phyloP scores from a whole-genome alignment of 1,284 basidiomycete genomes.

The Ceratobasidium sp. region DNA sequence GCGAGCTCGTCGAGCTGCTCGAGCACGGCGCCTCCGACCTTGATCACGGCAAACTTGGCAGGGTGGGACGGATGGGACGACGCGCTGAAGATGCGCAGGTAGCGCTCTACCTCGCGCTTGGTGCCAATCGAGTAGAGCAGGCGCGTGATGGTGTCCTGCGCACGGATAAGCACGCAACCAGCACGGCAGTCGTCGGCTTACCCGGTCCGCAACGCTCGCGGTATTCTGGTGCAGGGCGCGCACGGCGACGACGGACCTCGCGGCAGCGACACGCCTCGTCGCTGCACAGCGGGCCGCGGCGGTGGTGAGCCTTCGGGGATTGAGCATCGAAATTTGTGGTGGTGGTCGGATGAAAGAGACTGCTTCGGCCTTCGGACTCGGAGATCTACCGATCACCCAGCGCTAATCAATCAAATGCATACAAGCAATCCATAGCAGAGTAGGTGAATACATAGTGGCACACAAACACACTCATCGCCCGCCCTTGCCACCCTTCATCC shows the following conservation, averaged over 20 bases:
- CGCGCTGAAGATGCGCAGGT: constrained; percentile 94
- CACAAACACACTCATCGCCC: constrained; percentile 26
- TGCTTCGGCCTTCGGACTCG: constrained; percentile 22
- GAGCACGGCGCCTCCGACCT: constrained; percentile 93
- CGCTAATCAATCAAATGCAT: constrained; percentile 19
- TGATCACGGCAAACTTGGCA: constrained; percentile 93
- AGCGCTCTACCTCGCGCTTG: constrained; percentile 94
- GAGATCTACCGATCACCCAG: neutral
- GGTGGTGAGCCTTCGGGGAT: constrained; percentile 13
- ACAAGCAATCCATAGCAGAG: constrained; percentile 20
- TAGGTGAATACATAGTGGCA: constrained; percentile 26
- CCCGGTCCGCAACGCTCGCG: constrained; percentile 20
- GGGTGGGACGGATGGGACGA: constrained; percentile 83
- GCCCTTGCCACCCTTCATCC: constrained; percentile 81
- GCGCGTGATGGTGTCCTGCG: constrained; percentile 90
- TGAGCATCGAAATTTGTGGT: constrained; percentile 29
- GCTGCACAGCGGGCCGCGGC: constrained; percentile 2
- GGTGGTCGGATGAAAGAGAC: constrained; percentile 9
- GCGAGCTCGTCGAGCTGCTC: constrained; percentile 91
- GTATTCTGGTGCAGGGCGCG: constrained; percentile 19
- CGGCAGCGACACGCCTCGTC: neutral
- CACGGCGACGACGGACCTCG: neutral
- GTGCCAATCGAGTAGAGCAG: constrained; percentile 94
- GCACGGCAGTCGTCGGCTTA: neutral
- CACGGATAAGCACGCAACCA: neutral